Conservation (phyloP, 495 filamentous ascomycete genomes). For the Penicillium dipodomyicola region DNA sequence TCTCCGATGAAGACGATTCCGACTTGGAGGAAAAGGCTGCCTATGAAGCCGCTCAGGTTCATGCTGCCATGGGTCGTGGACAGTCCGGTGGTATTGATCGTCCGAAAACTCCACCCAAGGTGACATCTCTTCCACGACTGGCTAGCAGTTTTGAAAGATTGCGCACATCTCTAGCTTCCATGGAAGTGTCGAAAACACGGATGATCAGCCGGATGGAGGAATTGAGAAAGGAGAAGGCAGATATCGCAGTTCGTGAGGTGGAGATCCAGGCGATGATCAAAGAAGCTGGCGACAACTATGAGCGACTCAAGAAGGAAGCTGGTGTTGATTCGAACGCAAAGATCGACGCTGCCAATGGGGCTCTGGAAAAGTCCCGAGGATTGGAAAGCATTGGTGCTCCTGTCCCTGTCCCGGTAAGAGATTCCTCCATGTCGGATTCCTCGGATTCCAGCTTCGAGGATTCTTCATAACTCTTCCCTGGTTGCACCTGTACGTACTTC, state of each 20-base stretch:
- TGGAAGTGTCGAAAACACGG: constrained; percentile 53
- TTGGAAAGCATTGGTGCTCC: constrained; percentile 44
- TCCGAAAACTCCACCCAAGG: constrained; percentile 55
- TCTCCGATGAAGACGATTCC: constrained; percentile 66
- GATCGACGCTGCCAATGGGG: constrained; percentile 28
- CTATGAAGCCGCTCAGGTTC: constrained; percentile 85
- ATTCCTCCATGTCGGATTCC: constrained; percentile 3
- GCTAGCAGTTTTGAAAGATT: constrained; percentile 49
- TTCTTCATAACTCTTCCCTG: constrained; percentile 15
- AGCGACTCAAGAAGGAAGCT: constrained; percentile 55
- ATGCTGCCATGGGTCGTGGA: constrained; percentile 72
- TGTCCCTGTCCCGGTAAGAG: constrained; percentile 24
- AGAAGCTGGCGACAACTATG: constrained; percentile 78
- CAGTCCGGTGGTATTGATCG: constrained; percentile 43
- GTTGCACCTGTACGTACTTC: background rate
- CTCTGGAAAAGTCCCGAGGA: constrained; percentile 38
- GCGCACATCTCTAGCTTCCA: constrained; percentile 50
- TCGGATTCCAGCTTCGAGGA: constrained; percentile 32
- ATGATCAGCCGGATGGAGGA: constrained; percentile 60
- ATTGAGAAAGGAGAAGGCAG: constrained; percentile 60
- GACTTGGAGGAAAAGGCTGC: constrained; percentile 77
- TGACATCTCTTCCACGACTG: constrained; percentile 57
- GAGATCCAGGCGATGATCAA: constrained; percentile 80
- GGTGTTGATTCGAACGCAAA: constrained; percentile 37
- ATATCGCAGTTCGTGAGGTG: constrained; percentile 69